Evolutionary conservation across 495 filamentous ascomycete genomes (phyloP).

Genomic region (Xylaria acuta): DNA sequence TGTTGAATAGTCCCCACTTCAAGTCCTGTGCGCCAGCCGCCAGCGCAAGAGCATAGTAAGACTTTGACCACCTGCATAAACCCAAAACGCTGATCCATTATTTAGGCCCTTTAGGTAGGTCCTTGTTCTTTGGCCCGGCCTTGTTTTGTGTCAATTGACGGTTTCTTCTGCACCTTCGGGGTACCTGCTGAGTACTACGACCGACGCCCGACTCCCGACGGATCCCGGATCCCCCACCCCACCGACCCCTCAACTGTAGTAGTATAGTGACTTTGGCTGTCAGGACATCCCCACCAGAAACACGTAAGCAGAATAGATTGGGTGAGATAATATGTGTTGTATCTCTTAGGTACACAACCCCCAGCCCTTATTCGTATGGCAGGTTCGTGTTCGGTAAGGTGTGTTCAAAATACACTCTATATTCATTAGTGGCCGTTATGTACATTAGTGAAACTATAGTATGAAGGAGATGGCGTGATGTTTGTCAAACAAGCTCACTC

Average conservation of each 20-base stretch:
- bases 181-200: slow-evolving; percentile 11
- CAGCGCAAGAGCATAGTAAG: slow-evolving; percentile 18
- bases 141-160: neutral
- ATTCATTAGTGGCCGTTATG: slow-evolving; percentile 11
- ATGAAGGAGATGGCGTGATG: neutral
- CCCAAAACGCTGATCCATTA: slow-evolving; percentile 8
- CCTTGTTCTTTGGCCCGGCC: neutral
- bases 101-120: neutral
- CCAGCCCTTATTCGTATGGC: neutral
- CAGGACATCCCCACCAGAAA: slow-evolving; percentile 18
- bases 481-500: slow-evolving; percentile 19
- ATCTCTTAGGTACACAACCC: slow-evolving; percentile 2
- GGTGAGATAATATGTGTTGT: slow-evolving; percentile 10
- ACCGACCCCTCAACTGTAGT: neutral
- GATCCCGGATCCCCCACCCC: slow-evolving; percentile 9
- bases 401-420: neutral
- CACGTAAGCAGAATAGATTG: slow-evolving; percentile 30
- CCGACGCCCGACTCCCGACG: slow-evolving; percentile 21
- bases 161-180: neutral
- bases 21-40: slow-evolving; percentile 13
- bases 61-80: slow-evolving; percentile 9
- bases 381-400: slow-evolving; percentile 13
- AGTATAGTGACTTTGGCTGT: slow-evolving; percentile 1
- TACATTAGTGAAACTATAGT: neutral
- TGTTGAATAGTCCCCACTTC: slow-evolving; percentile 26